Base-by-base conservation (phyloP, 2,329 filamentous ascomycete species). In the Penicillium sp. region DNA sequence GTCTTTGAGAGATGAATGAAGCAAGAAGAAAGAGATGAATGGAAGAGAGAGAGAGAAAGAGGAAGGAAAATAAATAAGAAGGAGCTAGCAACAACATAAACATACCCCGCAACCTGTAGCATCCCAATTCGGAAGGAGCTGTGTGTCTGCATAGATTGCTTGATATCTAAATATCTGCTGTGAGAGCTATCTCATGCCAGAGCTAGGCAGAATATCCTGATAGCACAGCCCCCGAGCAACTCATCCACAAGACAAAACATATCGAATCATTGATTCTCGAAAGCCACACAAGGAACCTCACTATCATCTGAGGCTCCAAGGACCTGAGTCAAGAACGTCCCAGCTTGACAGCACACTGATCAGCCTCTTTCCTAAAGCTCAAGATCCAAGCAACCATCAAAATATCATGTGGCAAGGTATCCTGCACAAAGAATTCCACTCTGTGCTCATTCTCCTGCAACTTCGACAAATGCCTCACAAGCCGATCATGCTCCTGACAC, bases 401-500 rank as follows among this genome's bases (percentile, higher is more conserved):
- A 2, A 54, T 4, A 50, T 54, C 47, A 42, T 54, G 52, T 1
- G 52, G 52, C 40, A 45, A 8, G 18, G 24, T 29, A 45, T 50
- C 42, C 24, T 54, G 52, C 47, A 50, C 47, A 11, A 54, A 54
- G 38, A 50, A 54, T 40, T 54, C 47, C 10, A 54, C 52, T 24
- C 52, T 32, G 9, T 42, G 47, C 43, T 54, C 52, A 29, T 54
- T 54, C 34, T 54, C 47, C 27, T 39, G 52, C 27, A 54, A n/a
- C 24, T 54, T 50, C 31, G 29, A 14, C n/a, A 54, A 54, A 36
- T 45, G 18, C 4, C 52, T 50, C 14, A 42, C 34, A 14, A 54
- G 22, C 32, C 47, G 52, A 43, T 50, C 52, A 54, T 54, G 52
- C 38, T 54, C 52, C 47, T 50, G 52, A 45, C 24, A 45, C 52